These are phyloP conservation scores for Globisporangium sylvaticum DNA, from an alignment of 352 stramenopile genomes.

Conservation along the genomic window DNA sequence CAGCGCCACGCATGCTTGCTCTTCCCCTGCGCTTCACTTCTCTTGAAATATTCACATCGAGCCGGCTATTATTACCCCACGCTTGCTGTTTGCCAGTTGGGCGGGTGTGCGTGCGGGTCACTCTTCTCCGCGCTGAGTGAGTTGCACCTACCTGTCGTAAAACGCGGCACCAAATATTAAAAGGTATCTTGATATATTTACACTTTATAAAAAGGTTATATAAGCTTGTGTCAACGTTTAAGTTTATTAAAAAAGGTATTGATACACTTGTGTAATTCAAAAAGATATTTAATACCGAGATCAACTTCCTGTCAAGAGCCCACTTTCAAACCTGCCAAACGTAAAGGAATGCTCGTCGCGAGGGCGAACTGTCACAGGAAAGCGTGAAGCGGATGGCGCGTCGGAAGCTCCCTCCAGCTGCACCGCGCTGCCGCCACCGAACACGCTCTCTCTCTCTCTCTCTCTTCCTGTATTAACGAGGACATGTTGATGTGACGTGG, in stretches of 20 bases:
- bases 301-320: neutral
- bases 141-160: too few species aligned
- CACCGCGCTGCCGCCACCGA: neutral
- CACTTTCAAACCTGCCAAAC: neutral
- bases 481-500: neutral
- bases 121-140: too few species aligned
- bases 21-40: neutral
- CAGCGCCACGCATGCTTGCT: neutral
- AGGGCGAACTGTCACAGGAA: too few species aligned
- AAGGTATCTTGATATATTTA: too few species aligned
- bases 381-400: constrained; percentile 1
- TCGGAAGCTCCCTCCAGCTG: neutral
- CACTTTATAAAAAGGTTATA: neutral
- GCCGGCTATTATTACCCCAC: neutral
- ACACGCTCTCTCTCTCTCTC: neutral
- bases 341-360: too few species aligned
- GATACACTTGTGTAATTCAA: too few species aligned
- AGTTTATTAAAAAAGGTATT: too few species aligned
- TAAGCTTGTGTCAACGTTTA: too few species aligned
- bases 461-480: neutral
- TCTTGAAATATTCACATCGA: neutral
- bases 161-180: too few species aligned
- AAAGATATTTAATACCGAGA: too few species aligned
- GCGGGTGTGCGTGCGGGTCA: neutral
- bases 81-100: neutral